Conservation (phyloP, 1,139 yeast genomes). For the Pichia sp. region DNA sequence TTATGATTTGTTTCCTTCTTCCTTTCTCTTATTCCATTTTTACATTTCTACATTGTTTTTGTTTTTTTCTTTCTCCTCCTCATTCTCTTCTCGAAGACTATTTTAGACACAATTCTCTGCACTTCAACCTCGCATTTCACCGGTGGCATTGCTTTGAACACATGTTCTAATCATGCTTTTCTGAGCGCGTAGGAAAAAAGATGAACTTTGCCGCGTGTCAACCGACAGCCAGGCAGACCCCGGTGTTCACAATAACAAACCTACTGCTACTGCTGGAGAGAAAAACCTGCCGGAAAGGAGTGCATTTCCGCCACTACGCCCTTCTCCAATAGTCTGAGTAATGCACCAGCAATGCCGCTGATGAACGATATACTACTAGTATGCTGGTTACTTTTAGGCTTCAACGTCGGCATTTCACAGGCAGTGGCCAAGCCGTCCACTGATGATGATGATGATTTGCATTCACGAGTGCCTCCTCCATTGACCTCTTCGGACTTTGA, state of each 20-base stretch:
- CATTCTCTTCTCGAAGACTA: no score
- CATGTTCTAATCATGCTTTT: no score
- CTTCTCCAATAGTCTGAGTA: not conserved
- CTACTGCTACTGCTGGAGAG: no score
- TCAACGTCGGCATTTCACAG: not conserved
- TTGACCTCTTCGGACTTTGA: conserved; percentile 41
- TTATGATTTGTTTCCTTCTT: not conserved
- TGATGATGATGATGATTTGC: conserved; percentile 7
- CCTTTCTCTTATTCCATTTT: not conserved
- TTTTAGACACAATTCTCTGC: no score
- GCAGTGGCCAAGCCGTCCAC: not conserved
- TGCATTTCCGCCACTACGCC: no score
- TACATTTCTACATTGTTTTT: not conserved
- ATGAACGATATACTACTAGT: not conserved
- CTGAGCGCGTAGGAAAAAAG: not conserved
- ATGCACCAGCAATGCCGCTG: not conserved
- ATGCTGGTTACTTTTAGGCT: not conserved
- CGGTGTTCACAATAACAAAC: not conserved
- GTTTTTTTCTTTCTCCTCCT: not conserved
- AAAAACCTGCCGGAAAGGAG: no score
- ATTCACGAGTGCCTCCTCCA: conserved; percentile 25
- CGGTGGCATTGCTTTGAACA: no score
- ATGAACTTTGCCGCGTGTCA: not conserved
- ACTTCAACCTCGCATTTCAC: no score
- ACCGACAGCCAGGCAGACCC: not conserved